phyloP scores from a whole-genome alignment of 2,329 filamentous ascomycete species.

The Penicillium sp. region DNA sequence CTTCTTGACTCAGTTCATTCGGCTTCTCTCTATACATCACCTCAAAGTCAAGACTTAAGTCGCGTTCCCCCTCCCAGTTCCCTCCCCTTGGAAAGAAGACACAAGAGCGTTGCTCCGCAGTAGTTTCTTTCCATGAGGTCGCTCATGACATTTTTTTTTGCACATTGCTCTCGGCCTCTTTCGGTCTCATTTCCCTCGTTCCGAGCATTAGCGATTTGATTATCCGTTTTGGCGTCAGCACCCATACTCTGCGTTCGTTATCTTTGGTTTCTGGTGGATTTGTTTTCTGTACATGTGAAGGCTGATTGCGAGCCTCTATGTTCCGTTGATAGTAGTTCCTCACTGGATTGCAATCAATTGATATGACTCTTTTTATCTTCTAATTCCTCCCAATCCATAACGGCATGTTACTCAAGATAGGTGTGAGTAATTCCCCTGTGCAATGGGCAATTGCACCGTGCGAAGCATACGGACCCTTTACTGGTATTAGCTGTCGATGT shows the following conservation, averaged over 20 bases:
- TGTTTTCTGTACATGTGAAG: not conserved
- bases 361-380: not conserved
- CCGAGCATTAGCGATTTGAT: constrained; percentile 9
- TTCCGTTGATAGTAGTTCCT: not conserved
- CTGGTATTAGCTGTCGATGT: not conserved
- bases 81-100: not conserved
- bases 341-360: not conserved
- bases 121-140: not conserved
- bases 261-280: constrained; percentile 4
- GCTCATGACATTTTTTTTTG: not conserved
- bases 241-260: not conserved
- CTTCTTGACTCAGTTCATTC: not conserved
- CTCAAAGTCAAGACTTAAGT: not conserved
- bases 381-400: not conserved
- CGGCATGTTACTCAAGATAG: not conserved
- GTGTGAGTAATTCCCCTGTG: not conserved
- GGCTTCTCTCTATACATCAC: not conserved
- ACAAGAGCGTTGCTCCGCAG: not conserved
- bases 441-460: not conserved
- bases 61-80: not conserved
- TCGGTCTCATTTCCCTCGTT: constrained; percentile 16
- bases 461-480: not conserved
- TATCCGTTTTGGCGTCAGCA: constrained; percentile 2
- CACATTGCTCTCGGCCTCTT: constrained; percentile 2
- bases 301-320: not conserved